Evolutionary conservation across 2,329 filamentous ascomycete species (phyloP).

Genomic region (Botrytis fragariae): DNA sequence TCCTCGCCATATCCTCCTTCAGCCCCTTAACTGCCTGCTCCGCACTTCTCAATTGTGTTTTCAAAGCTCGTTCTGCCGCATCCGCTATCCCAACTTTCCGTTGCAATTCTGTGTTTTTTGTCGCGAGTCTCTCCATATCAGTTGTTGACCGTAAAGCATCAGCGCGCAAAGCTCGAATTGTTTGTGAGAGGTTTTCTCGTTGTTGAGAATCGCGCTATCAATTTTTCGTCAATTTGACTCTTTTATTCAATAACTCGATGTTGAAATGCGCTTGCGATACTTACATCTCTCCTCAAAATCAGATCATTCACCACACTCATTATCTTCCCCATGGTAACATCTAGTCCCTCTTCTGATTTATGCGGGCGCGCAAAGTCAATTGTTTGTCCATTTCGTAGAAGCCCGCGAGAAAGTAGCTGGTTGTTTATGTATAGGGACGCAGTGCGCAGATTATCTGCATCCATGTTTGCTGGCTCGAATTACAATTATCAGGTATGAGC

Average conservation of each 20-base stretch:
- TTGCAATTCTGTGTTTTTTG: slow-evolving; percentile 54
- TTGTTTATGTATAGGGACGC: slow-evolving; percentile 73
- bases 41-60: slow-evolving; percentile 67
- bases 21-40: slow-evolving; percentile 73
- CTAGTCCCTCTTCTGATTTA: slow-evolving; percentile 58
- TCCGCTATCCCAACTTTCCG: slow-evolving; percentile 58
- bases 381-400: slow-evolving; percentile 64
- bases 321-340: slow-evolving; percentile 75
- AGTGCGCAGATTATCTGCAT: slow-evolving; percentile 57
- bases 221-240: slow-evolving; percentile 7
- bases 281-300: slow-evolving; percentile 82
- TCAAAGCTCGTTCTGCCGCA: slow-evolving; percentile 68
- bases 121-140: slow-evolving; percentile 60
- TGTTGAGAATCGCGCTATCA: slow-evolving; percentile 81
- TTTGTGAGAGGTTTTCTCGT: slow-evolving; percentile 76
- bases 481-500: background rate
- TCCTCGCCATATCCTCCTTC: slow-evolving; percentile 77
- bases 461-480: slow-evolving; percentile 29
- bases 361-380: slow-evolving; percentile 82
- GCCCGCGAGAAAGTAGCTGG: slow-evolving; percentile 63
- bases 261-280: slow-evolving; percentile 37
- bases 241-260: background rate
- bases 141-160: slow-evolving; percentile 72
- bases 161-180: slow-evolving; percentile 71
- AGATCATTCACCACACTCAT: slow-evolving; percentile 94